Base-by-base conservation (phyloP, 2,329 filamentous ascomycete species). In the Fonsecaea pugnacius region DNA sequence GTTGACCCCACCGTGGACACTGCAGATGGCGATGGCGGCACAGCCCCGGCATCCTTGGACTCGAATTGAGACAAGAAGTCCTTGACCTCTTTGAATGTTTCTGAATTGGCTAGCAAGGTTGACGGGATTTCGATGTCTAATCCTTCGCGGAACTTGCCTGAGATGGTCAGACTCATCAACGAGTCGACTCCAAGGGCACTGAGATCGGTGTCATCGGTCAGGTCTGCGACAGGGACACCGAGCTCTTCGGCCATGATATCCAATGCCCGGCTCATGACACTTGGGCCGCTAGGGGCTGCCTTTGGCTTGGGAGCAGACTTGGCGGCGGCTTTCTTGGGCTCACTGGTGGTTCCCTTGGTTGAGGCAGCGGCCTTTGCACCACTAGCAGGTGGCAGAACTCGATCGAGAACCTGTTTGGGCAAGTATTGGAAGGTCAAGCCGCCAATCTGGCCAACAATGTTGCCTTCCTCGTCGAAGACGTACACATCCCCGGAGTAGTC, bases 161-260 rank as follows among this genome's bases (percentile, higher is more conserved):
- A 84, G 67, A 87, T 84, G 27, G 83, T 85, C 58, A 87, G 72
- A 1, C 84, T 85, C 63, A 87, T 79, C 9, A 87, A 78, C 2
- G 84, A 87, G 72, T 87, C 85, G 43, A 87, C 84, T 60, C 85
- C 85, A 14, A 86, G 80, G 69, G 86, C 85, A 69, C 85, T 83
- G 66, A 87, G 86, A 43, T 82, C 81, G 55, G 84, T 79, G 56
- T 85, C 82, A 55, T 86, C 83, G 7, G 84, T 81, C 58, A 87
- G 79, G 70, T 87, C 85, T 18, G 79, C 78, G 71, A 82, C 78
- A 58, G 83, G 80, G n/a, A 87, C 78, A 65, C 85, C 84, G 54
- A 83, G 84, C 74, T 79, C 77, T 10, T 71, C 70, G 10, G 73
- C 76, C 46, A 79, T 69, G 30, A 78, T 75, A 4, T 66, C 67